Base-by-base conservation (phyloP, 148 eudicot genomes). In the Tetragonia tetragonoides region DNA sequence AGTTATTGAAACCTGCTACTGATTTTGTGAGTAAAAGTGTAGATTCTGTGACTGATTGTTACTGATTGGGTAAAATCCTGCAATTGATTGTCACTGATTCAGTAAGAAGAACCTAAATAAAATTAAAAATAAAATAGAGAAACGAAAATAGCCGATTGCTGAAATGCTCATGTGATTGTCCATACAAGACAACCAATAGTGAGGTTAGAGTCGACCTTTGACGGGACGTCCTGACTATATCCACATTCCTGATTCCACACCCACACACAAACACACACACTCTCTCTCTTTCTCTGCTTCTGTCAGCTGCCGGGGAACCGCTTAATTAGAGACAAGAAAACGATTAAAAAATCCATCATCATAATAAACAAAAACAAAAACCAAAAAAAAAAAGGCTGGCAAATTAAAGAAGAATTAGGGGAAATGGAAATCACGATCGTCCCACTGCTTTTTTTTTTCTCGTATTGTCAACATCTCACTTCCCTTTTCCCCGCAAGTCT, bases 231-330 rank as follows among this genome's bases (percentile, higher is more conserved):
- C 72, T 15, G 80, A 66, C 73, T 53, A 54, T 28, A 9, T n/a
- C 46, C 49, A 2, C 49, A 46, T 10, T 46, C 46, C 49, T 5
- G 8, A 46, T 10, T 46, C 49, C 6, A 46, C 49, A 46, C 6
- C 49, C 6, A 46, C 49, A 0, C 10, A 5, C 6, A 6, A 46
- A 46, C 49, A 46, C 34, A 24, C 40, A 24, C 68, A 28, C 72
- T 15, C 66, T 46, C 72, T 69, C 54, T 34, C 11, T 63, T 61
- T n/a, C 51, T 37, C 62, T 15, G 69, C 46, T 73, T 39, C 51
- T 77, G 77, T 81, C 84, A 77, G 77, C 84, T 81, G 41, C 47
- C 80, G 77, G 81, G 80, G 77, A 81, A 81, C 77, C 74, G 64
- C 76, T 75, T 56, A 2, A 39, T 80, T 67, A 46, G n/a, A 3